Base-by-base conservation (phyloP, 2,329 filamentous ascomycete genomes). In the Colletotrichum cordylinicola region DNA sequence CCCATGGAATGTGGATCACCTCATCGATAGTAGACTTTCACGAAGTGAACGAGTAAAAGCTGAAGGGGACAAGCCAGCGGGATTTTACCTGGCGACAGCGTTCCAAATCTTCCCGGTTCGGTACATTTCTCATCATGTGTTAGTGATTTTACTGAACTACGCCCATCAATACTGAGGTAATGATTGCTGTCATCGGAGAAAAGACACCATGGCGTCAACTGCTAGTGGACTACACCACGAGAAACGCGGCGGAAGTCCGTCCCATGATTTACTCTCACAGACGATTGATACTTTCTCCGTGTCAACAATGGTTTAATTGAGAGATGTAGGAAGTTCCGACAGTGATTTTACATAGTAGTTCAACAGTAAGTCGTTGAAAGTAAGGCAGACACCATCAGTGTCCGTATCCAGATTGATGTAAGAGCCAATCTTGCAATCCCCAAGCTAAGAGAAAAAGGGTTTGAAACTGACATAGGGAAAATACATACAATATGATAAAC, bases 311-410 rank as follows among this genome's bases (percentile, higher is more conserved):
- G 2, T n/a, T 43, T n/a, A 43, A n/a, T 10, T 10, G 18, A n/a
- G 39, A 5, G 16, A 8, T 6, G n/a, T n/a, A n/a, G n/a, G n/a
- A n/a, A n/a, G n/a, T n/a, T n/a, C n/a, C n/a, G n/a, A n/a, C n/a
- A n/a, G n/a, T n/a, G n/a, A n/a, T n/a, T n/a, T n/a, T n/a, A n/a
- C n/a, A n/a, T n/a, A 9, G 16, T 4, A 43, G 8, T 2, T 43
- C 4, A 18, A 6, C 9, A 6, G 16, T n/a, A 5, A 4, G 5
- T 5, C 18, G 2, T 5, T 16, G 2, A 10, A 18, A n/a, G 6
- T 9, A 5, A 16, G 2, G 16, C 16, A 8, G 8, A 8, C 37
- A 18, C 4, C 16, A 18, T 18, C 37, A 39, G 1, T 18, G 4
- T 1, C 15, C 10, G 9, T 9, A 5, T 43, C 18, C 10, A 43